Evolutionary conservation across 148 eudicot species (phyloP).

Genomic region (Limonium bicolor): DNA sequence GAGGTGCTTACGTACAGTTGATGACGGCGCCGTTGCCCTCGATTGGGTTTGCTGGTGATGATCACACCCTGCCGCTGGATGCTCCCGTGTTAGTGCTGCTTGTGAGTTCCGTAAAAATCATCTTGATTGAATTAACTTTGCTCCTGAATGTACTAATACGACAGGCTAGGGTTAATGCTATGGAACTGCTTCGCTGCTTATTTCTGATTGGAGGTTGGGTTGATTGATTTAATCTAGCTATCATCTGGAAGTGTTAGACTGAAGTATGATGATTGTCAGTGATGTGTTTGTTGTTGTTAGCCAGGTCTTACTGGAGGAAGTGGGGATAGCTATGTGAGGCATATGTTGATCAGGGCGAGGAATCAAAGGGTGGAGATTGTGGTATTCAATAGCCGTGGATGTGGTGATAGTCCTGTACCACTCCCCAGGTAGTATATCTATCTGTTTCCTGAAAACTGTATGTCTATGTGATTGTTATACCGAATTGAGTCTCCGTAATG

Average conservation of each 20-base stretch:
- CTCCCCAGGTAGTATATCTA: slow-evolving; percentile 49
- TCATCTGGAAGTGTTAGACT: neutral
- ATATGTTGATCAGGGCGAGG: slow-evolving; percentile 67
- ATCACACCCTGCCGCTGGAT: slow-evolving; percentile 18
- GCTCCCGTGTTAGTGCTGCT: slow-evolving; percentile 65
- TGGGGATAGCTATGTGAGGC: slow-evolving; percentile 71
- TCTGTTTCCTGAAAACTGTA: neutral
- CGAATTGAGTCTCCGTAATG: neutral
- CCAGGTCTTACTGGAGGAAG: slow-evolving; percentile 99
- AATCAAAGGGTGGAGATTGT: slow-evolving; percentile 67
- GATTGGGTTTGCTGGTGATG: slow-evolving; percentile 92
- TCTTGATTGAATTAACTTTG: neutral
- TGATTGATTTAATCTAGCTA: neutral
- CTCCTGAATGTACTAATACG: neutral
- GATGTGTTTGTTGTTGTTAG: slow-evolving; percentile 23
- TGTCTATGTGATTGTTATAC: neutral
- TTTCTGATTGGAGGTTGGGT: neutral
- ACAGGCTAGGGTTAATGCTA: too few species aligned
- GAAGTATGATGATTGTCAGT: neutral
- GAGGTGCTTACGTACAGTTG: slow-evolving; percentile 62
- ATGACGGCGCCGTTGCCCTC: slow-evolving; percentile 63
- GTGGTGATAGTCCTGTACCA: slow-evolving; percentile 78
- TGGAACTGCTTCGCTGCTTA: neutral
- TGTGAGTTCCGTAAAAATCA: slow-evolving; percentile 15
- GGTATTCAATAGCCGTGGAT: slow-evolving; percentile 89